Conservation (phyloP, 495 filamentous ascomycete species). For the Xylaria cubensis region DNA sequence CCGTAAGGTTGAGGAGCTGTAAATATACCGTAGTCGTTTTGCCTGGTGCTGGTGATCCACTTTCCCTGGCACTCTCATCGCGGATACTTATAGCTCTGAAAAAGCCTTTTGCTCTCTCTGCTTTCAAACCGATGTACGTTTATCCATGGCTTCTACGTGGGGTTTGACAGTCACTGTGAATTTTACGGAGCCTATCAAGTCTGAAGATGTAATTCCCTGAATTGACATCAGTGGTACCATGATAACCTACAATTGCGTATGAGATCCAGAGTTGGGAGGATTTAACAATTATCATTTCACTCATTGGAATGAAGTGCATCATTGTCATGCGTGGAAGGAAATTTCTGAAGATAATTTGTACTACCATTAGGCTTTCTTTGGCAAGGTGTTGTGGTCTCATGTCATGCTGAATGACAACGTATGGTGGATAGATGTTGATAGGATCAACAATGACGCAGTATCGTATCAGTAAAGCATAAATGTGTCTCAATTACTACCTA, state of each 20-base stretch:
- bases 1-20: slow-evolving; percentile 35
- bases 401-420: not conserved
- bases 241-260: not conserved
- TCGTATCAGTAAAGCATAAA: not conserved
- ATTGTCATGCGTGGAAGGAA: not conserved
- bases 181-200: not conserved
- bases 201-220: not conserved
- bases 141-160: not conserved
- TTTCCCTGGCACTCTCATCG: not conserved
- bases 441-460: not conserved
- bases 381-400: not conserved
- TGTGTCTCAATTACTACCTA: no score
- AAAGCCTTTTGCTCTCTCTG: not conserved
- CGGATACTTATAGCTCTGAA: not conserved
- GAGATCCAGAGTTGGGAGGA: not conserved
- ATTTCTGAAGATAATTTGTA: no score
- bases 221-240: not conserved
- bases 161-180: not conserved
- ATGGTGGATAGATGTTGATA: not conserved
- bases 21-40: not conserved
- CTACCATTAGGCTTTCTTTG: not conserved
- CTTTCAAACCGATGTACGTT: not conserved
- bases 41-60: not conserved
- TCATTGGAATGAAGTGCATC: not conserved
- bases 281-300: not conserved